Conservation (phyloP, 805 yeast genomes). For the Metschnikowia cubensis region DNA sequence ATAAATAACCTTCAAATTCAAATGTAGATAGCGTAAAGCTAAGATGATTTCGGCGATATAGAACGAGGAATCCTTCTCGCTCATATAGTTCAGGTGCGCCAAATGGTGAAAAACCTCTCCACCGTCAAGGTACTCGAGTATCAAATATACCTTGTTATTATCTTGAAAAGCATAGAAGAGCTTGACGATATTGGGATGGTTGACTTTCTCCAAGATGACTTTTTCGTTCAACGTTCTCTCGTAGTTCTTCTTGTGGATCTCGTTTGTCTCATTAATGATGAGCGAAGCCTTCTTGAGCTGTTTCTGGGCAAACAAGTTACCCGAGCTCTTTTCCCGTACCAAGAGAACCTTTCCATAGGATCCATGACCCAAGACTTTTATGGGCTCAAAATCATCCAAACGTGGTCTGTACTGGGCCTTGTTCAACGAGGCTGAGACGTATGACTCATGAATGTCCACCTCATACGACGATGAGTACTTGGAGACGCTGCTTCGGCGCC, state of each 20-base stretch:
- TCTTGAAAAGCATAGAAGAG: slow-evolving; percentile 84
- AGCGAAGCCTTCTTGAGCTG: slow-evolving; percentile 80
- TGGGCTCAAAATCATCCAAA: slow-evolving; percentile 61
- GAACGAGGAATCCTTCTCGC: slow-evolving; percentile 18
- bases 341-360: slow-evolving; percentile 84
- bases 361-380: slow-evolving; percentile 80
- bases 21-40: slow-evolving; percentile 19
- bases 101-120: slow-evolving; percentile 76
- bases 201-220: slow-evolving; percentile 61
- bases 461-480: slow-evolving; percentile 29
- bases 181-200: slow-evolving; percentile 77
- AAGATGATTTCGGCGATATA: slow-evolving; percentile 19
- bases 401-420: slow-evolving; percentile 13
- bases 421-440: slow-evolving; percentile 25
- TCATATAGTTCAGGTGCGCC: slow-evolving; percentile 29
- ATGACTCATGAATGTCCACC: slow-evolving; percentile 30
- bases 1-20: slow-evolving; percentile 36
- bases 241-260: slow-evolving; percentile 32
- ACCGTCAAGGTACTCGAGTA: slow-evolving; percentile 81
- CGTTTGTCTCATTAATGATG: slow-evolving; percentile 42
- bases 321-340: slow-evolving; percentile 61
- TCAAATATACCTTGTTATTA: slow-evolving; percentile 63
- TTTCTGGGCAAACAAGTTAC: slow-evolving; percentile 77
- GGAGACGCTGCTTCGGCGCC: slow-evolving; percentile 19
- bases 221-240: slow-evolving; percentile 81